Conservation (phyloP, 192 early-diverging fungal species). For the Paraglomus brasilianum region DNA sequence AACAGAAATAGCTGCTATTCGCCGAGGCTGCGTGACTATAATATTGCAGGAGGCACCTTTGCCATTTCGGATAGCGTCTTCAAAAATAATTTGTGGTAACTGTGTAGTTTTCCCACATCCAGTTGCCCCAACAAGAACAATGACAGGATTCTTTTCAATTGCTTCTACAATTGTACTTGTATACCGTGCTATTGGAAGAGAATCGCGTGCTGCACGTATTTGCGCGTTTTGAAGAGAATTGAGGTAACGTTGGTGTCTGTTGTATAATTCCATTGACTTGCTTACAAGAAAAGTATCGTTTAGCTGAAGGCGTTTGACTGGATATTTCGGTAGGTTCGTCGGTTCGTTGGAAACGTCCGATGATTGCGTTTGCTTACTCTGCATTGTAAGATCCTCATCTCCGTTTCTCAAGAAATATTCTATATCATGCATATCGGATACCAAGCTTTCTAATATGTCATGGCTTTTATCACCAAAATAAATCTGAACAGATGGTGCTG, state of each 20-base stretch:
- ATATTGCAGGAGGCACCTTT: constrained; percentile 46
- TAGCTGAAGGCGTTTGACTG: not conserved
- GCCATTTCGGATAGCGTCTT: constrained; percentile 44
- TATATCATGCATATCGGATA: constrained; percentile 27
- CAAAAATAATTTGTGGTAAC: constrained; percentile 69
- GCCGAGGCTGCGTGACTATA: constrained; percentile 62
- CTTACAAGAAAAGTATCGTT: constrained; percentile 12
- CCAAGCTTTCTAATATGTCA: constrained; percentile 35
- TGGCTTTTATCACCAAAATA: constrained; percentile 37
- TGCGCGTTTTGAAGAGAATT: constrained; percentile 31
- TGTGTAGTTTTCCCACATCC: constrained; percentile 66
- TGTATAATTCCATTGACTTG: constrained; percentile 38
- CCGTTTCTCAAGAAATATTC: not conserved
- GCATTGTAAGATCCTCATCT: no score
- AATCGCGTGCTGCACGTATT: constrained; percentile 33
- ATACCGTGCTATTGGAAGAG: constrained; percentile 43
- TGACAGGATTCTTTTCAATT: constrained; percentile 44
- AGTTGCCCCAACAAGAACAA: constrained; percentile 49
- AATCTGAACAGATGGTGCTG: constrained; percentile 38
- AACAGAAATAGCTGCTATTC: constrained; percentile 75
- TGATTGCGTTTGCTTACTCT: constrained; percentile 18
- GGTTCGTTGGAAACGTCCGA: constrained; percentile 30
- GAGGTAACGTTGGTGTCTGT: constrained; percentile 33
- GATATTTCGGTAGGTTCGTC: not conserved
- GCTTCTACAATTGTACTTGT: constrained; percentile 34